Base-by-base conservation (phyloP, 2,329 filamentous ascomycete species). In the Eutypella sp. region DNA sequence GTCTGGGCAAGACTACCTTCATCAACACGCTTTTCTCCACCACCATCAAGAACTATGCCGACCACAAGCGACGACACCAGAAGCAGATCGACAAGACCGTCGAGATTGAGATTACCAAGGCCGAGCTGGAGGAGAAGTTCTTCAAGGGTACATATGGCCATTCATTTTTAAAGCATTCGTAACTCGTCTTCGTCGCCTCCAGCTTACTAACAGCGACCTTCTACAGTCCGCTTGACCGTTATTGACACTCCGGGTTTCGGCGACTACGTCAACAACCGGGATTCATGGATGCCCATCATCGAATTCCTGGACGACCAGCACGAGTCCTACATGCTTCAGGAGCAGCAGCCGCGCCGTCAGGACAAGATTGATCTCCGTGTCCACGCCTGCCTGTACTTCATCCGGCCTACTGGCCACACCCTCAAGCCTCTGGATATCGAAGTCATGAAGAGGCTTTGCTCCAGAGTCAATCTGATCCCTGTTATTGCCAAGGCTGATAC, bases 21-120 rank as follows among this genome's bases (percentile, higher is more conserved):
- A 97, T 99, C 84, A 99, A 99, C 84, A 99, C 93, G 49, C 85
- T 99, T 51, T 99, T 99, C 81, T 99, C 93, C 53, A 99, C 95
- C 57, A 99, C 93, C 62, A 99, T 99, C 82, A 99, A 99, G 82
- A 99, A 97, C 82, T 99, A 99, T 72, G 93, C 93, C 81, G 93
- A 99, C 73, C 92, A 99, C 82, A 96, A 96, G 81, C 88, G 90
- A 73, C 89, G 93, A 67, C 93, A 99, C 73, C 89, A 93, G 75
- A 99, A 99, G 84, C 93, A 99, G 78, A 83, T 97, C 59, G 93
- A 99, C 78, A 97, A 97, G 82, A 99, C 93, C 10, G 93, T 99
- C 56, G 95, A 99, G 78, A 99, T 99, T 61, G 93, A 99, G 73
- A 99, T 99, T 68, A 99, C 93, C 70, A 99, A 99, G 82, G 93